Conservation (phyloP, 129 eudicot species). For the Helianthus tuberosus region DNA sequence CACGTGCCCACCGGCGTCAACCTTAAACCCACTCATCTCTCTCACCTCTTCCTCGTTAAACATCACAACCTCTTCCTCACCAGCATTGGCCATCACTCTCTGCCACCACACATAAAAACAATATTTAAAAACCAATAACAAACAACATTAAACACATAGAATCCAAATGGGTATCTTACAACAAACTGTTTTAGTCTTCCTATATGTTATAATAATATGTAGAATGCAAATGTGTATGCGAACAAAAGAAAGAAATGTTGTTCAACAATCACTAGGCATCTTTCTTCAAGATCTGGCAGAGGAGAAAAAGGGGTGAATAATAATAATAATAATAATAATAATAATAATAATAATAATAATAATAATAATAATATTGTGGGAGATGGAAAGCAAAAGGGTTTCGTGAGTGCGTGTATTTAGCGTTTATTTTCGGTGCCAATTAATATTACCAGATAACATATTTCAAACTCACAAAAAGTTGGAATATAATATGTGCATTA, state of each 20-base stretch:
- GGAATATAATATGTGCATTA: background rate
- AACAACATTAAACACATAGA: constrained; percentile 6
- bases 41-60: constrained; percentile 67
- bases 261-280: constrained; percentile 21
- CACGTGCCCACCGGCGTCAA: constrained; percentile 53
- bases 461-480: background rate
- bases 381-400: constrained; percentile 36
- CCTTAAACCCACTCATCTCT: constrained; percentile 59
- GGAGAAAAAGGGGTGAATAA: constrained; percentile 32
- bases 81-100: constrained; percentile 20
- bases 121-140: background rate
- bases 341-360: no score
- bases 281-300: constrained; percentile 56
- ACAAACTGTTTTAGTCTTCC: background rate
- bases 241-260: background rate
- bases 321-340: no score
- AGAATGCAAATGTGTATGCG: constrained; percentile 14
- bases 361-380: background rate
- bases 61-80: constrained; percentile 33
- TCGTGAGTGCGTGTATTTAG: constrained; percentile 37
- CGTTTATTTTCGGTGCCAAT: constrained; percentile 30
- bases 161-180: constrained; percentile 16
- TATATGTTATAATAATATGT: no score
- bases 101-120: constrained; percentile 2
- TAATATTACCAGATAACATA: constrained; percentile 10